Percentiles rank a stretch among this genome's conserved stretches.
Evolutionary conservation across 1,284 basidiomycete species (phyloP).

Genomic region (Macrocystidia cucumis): DNA sequence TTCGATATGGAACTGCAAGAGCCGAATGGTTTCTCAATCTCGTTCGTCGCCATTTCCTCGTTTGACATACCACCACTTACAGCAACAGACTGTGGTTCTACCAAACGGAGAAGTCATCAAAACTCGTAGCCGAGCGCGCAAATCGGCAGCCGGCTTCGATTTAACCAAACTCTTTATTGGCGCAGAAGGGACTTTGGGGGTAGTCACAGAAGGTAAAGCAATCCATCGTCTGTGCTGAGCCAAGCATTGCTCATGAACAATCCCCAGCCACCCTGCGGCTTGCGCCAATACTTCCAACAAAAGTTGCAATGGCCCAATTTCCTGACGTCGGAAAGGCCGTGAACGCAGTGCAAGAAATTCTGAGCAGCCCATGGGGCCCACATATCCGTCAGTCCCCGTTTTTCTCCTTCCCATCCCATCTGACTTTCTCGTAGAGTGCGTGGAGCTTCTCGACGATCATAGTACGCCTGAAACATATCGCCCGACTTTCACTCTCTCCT

Average conservation of each 20-base stretch:
- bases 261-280: conserved; percentile 70
- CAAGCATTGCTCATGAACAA: conserved; percentile 1
- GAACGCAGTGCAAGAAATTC: conserved; percentile 69
- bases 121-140: conserved; percentile 81
- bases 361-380: conserved; percentile 56
- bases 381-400: conserved; percentile 38
- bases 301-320: conserved; percentile 68
- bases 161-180: conserved; percentile 94
- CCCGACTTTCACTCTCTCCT: background rate
- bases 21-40: conserved; percentile 82
- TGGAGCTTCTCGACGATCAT: conserved; percentile 74
- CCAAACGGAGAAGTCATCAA: conserved; percentile 91
- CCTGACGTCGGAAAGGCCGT: conserved; percentile 58
- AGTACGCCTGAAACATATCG: conserved; percentile 29
- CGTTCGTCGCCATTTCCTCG: conserved; percentile 28
- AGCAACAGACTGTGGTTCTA: conserved; percentile 81
- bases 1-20: conserved; percentile 83
- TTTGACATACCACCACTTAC: conserved; percentile 4
- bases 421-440: conserved; percentile 53
- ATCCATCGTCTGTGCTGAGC: conserved; percentile 2
- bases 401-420: conserved; percentile 6
- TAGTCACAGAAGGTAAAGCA: conserved; percentile 77
- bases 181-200: conserved; percentile 91
- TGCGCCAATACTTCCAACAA: conserved; percentile 69
- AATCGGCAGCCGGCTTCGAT: conserved; percentile 91